Evolutionary conservation across 2,329 filamentous ascomycete genomes (phyloP).

Genomic region (Chaetomiaceae sp.): DNA sequence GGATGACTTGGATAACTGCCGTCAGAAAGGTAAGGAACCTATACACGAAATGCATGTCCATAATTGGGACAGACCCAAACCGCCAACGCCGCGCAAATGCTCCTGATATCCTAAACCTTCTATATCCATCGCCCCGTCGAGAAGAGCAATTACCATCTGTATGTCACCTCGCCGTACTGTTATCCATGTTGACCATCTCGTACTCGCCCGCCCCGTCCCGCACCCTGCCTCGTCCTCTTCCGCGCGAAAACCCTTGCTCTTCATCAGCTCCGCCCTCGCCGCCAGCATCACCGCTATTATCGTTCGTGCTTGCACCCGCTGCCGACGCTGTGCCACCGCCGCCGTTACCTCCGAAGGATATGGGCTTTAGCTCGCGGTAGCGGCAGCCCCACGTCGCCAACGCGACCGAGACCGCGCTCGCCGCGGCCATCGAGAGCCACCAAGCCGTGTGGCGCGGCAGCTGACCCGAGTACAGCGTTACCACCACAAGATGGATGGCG

Average conservation of each 20-base stretch:
- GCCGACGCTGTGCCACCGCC: conserved; percentile 41
- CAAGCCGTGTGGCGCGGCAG: conserved; percentile 76
- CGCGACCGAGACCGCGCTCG: conserved; percentile 42
- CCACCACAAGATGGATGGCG: conserved; percentile 30
- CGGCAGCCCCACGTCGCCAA: conserved; percentile 87
- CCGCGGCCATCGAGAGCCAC: conserved; percentile 61
- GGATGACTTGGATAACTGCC: too few species aligned
- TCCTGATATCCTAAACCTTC: neutral
- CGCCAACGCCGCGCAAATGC: conserved; percentile 3
- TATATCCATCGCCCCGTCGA: neutral
- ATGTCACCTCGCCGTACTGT: conserved; percentile 1
- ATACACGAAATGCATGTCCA: neutral
- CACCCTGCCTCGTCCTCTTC: conserved; percentile 46
- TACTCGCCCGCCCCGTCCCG: conserved; percentile 54
- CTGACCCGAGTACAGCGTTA: conserved; percentile 69
- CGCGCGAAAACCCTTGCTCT: conserved; percentile 45
- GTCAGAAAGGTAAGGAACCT: neutral
- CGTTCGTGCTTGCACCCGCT: conserved; percentile 29
- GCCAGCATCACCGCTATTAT: conserved; percentile 14
- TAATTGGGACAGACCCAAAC: neutral
- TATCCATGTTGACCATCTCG: conserved; percentile 55
- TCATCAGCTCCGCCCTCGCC: conserved; percentile 33
- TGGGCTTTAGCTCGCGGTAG: conserved; percentile 82
- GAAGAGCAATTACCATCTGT: neutral
- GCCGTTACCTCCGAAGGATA: conserved; percentile 83